phyloP scores from a whole-genome alignment of 1,284 basidiomycete species.

The Boletus semigastroideus region DNA sequence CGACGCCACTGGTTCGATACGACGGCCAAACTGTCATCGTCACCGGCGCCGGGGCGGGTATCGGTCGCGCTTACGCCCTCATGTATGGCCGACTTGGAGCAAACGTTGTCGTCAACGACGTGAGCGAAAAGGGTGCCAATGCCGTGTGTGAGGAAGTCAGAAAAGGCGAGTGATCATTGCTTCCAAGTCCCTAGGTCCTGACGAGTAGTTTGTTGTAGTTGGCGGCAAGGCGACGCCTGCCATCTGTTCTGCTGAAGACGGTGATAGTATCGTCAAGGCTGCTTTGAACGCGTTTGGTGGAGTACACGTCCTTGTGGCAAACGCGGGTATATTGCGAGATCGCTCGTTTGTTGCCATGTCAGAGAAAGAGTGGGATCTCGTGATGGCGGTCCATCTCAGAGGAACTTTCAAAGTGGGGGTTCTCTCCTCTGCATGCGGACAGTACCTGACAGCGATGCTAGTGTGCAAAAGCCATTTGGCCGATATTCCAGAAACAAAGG shows the following conservation, averaged over 20 bases:
- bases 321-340: conserved; percentile 92
- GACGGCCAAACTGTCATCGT: conserved; percentile 92
- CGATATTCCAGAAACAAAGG: conserved; percentile 95
- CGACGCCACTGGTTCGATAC: conserved; percentile 73
- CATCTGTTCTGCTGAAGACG: conserved; percentile 89
- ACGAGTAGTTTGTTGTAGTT: conserved; percentile 41
- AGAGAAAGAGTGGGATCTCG: conserved; percentile 93
- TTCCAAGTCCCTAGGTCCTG: not conserved
- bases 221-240: conserved; percentile 89
- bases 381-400: conserved; percentile 87
- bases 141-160: conserved; percentile 87
- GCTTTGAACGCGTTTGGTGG: conserved; percentile 88
- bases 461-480: conserved; percentile 96
- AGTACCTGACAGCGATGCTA: conserved; percentile 28
- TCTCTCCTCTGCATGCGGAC: not conserved
- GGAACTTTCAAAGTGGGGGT: conserved; percentile 65
- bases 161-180: conserved; percentile 52
- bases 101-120: conserved; percentile 97
- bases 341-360: conserved; percentile 91
- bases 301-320: conserved; percentile 89
- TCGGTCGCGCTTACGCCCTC: conserved; percentile 89
- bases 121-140: conserved; percentile 82
- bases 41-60: conserved; percentile 91
- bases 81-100: conserved; percentile 92
- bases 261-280: conserved; percentile 85